Percentiles rank a stretch among this genome's conserved stretches.
Evolutionary conservation across 768 basidiomycete genomes (phyloP).

Genomic region (Mycena galopus): DNA sequence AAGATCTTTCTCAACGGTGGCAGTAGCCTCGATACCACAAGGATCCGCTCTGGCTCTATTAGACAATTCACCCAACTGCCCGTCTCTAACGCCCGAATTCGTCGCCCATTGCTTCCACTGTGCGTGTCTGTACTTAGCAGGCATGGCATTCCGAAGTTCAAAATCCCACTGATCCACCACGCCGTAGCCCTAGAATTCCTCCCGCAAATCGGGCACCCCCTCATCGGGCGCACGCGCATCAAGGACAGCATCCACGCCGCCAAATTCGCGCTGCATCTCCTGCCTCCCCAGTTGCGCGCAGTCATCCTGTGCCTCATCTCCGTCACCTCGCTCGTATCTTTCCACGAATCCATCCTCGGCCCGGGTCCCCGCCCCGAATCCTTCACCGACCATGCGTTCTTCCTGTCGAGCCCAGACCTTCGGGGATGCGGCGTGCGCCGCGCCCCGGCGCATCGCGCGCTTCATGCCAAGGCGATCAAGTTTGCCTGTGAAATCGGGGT

Average conservation of each 20-base stretch:
- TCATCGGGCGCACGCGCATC: not conserved
- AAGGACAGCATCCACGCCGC: not conserved
- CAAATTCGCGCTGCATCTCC: not conserved
- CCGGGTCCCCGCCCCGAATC: slow-evolving; percentile 5
- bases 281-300: slow-evolving; percentile 10
- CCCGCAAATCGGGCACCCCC: not conserved
- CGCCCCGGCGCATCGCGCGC: not conserved
- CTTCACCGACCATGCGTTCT: not conserved
- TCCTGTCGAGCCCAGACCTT: not conserved
- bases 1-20: no score
- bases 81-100: not conserved
- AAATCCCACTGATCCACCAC: not conserved
- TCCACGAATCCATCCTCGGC: slow-evolving; percentile 22
- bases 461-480: slow-evolving; percentile 1
- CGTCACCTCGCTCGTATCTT: slow-evolving; percentile 1
- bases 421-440: slow-evolving; percentile 8
- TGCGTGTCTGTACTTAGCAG: no score
- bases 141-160: no score
- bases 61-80: not conserved
- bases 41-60: not conserved
- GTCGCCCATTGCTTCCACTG: not conserved
- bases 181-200: no score
- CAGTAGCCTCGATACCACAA: not conserved
- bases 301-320: slow-evolving; percentile 23
- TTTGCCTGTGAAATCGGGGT: slow-evolving; percentile 10